These are phyloP conservation scores for Talaromyces sp. DNA, from an alignment of 2,329 filamentous ascomycete genomes.

Conservation along the genomic window DNA sequence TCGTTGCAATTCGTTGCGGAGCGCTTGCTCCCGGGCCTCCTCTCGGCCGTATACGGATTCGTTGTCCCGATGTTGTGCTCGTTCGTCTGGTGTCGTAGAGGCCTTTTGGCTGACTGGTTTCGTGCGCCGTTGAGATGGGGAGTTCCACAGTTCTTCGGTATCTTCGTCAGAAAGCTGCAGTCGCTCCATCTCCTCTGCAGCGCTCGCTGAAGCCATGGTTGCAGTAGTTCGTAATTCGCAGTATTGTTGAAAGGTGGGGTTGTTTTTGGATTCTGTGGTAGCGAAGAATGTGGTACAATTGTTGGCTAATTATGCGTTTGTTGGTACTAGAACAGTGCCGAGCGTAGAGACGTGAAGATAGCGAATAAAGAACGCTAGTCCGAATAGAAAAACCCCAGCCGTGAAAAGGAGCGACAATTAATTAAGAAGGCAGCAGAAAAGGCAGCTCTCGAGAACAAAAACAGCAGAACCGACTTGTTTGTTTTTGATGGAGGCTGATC, in stretches of 20 bases:
- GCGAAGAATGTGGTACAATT: background rate
- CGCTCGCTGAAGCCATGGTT: conserved; percentile 28
- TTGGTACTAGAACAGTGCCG: background rate
- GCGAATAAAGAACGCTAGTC: background rate
- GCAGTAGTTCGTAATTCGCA: background rate
- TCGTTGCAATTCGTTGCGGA: conserved; percentile 74
- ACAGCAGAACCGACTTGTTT: background rate
- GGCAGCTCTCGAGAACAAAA: background rate
- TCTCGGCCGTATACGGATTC: conserved; percentile 56
- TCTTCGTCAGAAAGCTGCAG: conserved; percentile 50
- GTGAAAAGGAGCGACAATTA: background rate
- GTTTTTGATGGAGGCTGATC: background rate
- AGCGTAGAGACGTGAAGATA: background rate
- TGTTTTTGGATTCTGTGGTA: background rate
- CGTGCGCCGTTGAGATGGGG: conserved; percentile 41
- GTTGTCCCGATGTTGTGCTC: conserved; percentile 35
- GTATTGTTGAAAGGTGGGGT: background rate
- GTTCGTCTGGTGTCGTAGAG: conserved; percentile 31
- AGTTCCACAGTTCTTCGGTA: conserved; percentile 54
- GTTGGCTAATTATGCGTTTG: background rate
- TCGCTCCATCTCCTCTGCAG: conserved; percentile 46
- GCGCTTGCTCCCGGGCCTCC: conserved; percentile 64
- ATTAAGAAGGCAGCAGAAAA: background rate
- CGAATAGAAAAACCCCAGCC: background rate
- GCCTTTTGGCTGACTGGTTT: conserved; percentile 26